Conservation (phyloP, 2,329 filamentous ascomycete species). For the Colletotrichum chrysophilum region DNA sequence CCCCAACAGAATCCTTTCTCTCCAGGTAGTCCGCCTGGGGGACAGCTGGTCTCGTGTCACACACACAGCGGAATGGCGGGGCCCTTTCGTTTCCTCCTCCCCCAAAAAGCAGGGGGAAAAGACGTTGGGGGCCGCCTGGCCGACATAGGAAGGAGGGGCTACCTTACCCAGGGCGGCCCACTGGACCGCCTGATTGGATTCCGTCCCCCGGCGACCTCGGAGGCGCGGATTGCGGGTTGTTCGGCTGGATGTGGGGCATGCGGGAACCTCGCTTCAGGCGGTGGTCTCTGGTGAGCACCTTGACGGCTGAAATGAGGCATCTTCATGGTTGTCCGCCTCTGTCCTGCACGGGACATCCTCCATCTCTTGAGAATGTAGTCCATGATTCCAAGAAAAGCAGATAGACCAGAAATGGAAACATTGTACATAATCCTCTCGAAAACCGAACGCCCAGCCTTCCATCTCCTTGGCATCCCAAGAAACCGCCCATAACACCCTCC, state of each 20-base stretch:
- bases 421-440: not conserved
- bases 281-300: not conserved
- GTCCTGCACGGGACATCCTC: accelerated
- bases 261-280: not conserved
- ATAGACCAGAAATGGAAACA: not conserved
- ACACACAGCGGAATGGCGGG: not conserved
- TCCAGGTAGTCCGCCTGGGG: not conserved
- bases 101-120: not conserved
- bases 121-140: not conserved
- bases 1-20: not conserved
- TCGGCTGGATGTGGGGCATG: constrained; percentile 3
- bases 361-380: accelerated
- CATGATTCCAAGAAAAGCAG: not conserved
- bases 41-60: not conserved
- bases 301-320: not conserved
- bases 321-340: accelerated
- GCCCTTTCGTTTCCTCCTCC: not conserved
- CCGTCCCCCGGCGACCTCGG: constrained; percentile 11
- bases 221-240: not conserved
- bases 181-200: not conserved
- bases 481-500: not conserved
- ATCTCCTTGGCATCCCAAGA: not conserved
- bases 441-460: not conserved
- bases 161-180: not conserved
- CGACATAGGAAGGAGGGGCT: not conserved